Percentiles rank a stretch among this genome's conserved stretches.
Evolutionary conservation across 1,284 basidiomycete species (phyloP).

Genomic region (Fomitopsis betulina): DNA sequence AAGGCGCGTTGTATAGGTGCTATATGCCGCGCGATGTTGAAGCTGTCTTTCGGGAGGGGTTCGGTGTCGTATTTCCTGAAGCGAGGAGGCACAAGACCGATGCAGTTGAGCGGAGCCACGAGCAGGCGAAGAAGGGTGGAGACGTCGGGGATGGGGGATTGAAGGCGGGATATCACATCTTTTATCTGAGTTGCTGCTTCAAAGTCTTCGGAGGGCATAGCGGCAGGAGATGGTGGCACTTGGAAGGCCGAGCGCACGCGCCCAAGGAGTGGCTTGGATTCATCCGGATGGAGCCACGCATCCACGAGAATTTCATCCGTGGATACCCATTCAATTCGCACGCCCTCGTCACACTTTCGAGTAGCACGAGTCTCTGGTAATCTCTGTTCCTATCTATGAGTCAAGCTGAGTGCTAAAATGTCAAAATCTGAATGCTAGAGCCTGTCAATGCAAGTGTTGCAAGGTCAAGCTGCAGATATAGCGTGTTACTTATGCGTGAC

Average conservation of each 20-base stretch:
- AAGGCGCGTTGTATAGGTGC: conserved; percentile 57
- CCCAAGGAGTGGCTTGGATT: too few species aligned
- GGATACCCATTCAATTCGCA: not conserved
- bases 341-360: too few species aligned
- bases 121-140: conserved; percentile 51
- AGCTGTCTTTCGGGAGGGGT: conserved; percentile 27
- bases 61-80: conserved; percentile 37
- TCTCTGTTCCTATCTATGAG: too few species aligned
- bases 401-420: too few species aligned
- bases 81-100: conserved; percentile 54
- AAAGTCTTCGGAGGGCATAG: conserved; percentile 16
- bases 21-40: conserved; percentile 45
- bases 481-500: too few species aligned
- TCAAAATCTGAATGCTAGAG: too few species aligned
- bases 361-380: too few species aligned
- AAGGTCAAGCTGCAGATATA: too few species aligned
- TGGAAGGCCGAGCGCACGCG: not conserved
- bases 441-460: too few species aligned
- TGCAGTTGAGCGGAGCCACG: conserved; percentile 47
- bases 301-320: too few species aligned
- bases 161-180: conserved; percentile 47
- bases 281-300: too few species aligned
- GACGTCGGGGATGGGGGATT: conserved; percentile 46
- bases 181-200: conserved; percentile 31
- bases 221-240: not conserved